Conservation (phyloP, 2,329 filamentous ascomycete genomes). For the Trichoderma citrinoviride region DNA sequence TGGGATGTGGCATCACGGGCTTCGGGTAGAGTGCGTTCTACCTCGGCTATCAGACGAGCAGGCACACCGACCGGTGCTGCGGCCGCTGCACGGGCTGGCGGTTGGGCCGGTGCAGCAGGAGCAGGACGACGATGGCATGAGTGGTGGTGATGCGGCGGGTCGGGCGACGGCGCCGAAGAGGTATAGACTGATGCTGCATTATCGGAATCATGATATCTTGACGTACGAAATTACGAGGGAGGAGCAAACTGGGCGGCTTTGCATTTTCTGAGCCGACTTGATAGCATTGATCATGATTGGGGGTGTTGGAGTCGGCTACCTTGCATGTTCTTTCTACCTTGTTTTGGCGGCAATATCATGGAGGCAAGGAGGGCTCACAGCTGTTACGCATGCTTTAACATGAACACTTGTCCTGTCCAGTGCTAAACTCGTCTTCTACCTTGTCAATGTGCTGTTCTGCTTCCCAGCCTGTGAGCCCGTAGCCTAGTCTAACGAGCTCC, state of each 20-base stretch:
- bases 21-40: constrained; percentile 54
- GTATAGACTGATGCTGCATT: constrained; percentile 70
- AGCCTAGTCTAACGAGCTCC: too few relatives aligned
- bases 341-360: not conserved
- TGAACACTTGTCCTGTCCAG: too few relatives aligned
- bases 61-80: constrained; percentile 41
- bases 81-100: constrained; percentile 64
- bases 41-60: constrained; percentile 49
- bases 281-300: not conserved
- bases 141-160: constrained; percentile 27
- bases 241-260: constrained; percentile 37
- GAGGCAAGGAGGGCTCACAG: too few relatives aligned
- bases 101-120: constrained; percentile 58
- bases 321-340: not conserved
- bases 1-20: constrained; percentile 40
- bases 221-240: constrained; percentile 63
- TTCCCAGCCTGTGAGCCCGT: too few relatives aligned
- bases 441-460: too few relatives aligned
- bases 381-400: too few relatives aligned
- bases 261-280: constrained; percentile 33
- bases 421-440: too few relatives aligned
- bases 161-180: constrained; percentile 40
- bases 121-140: constrained; percentile 40
- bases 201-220: constrained; percentile 65
- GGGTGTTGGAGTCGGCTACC: not conserved